Evolutionary conservation across 179 eudicot species (phyloP).

Genomic region (Heliamphora pulchella): DNA sequence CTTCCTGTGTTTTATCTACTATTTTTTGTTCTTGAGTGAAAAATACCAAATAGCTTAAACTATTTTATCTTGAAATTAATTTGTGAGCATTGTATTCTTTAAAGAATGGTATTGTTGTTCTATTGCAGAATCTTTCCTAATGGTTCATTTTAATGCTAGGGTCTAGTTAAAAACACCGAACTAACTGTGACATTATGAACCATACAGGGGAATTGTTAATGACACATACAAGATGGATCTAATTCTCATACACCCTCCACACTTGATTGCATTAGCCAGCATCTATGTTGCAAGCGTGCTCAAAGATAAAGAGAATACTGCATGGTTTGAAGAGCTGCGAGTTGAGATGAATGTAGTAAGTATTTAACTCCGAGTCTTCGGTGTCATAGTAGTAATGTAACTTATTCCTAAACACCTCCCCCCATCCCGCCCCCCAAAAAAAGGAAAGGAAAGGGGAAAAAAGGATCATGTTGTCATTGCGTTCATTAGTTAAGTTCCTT

Average conservation of each 20-base stretch:
- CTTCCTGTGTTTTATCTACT: not conserved
- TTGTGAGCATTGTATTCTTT: not conserved
- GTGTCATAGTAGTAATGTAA: too few species aligned
- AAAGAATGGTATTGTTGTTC: not conserved
- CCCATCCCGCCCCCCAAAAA: too few species aligned
- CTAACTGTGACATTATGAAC: conserved; percentile 11
- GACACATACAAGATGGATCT: conserved; percentile 98
- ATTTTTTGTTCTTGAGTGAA: not conserved
- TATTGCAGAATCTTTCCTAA: not conserved
- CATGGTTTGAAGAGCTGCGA: conserved; percentile 99
- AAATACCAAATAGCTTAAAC: not conserved
- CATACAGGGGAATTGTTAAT: conserved; percentile 80
- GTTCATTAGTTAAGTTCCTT: too few species aligned
- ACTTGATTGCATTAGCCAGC: conserved; percentile 89
- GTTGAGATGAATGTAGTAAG: conserved; percentile 95
- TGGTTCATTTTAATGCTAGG: not conserved
- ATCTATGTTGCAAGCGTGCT: conserved; percentile 85
- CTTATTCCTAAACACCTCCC: too few species aligned
- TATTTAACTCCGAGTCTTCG: conserved; percentile 5
- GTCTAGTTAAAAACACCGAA: not conserved
- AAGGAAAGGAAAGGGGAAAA: too few species aligned
- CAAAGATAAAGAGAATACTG: conserved; percentile 74
- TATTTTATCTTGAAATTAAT: not conserved
- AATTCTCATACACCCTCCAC: conserved; percentile 85
- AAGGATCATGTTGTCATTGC: too few species aligned